Evolutionary conservation across 352 stramenopile species (phyloP), one percentile per base, ranked within the genome.

Genomic region (Pythium biforme): DNA sequence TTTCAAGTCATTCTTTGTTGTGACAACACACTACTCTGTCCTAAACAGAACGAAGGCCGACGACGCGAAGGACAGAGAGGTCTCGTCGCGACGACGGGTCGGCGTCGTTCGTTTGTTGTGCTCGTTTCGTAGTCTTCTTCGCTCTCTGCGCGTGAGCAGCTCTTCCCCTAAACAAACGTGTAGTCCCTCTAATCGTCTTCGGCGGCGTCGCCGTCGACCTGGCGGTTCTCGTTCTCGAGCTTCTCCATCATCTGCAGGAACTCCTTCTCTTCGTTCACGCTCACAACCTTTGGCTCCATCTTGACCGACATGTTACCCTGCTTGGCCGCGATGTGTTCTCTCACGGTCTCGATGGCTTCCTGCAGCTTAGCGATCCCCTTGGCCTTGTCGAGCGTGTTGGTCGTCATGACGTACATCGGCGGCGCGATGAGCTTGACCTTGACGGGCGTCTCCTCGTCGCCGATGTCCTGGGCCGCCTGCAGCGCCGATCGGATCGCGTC

Each of bases 391-490:
- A 99, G 72, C 50, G 97, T 98, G 77, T 96, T 99, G 48, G 97
- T 99, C 26, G 92, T 98, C 79, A 99, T 97, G 51, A 99, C 97
- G 77, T 99, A 99, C 79, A 99, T 98, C 15, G 98, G 98, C 29
- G 97, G 97, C 34, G 97, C 97, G 73, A 99, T 99, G 23, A 99
- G 84, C 76, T 98, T 99, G 55, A 99, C 98, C 81, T 99, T 97
- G 56, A 99, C 96, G 0, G 89, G 90, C 27, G 94, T 91, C 17
- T 97, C 90, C 40, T 98, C 90, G 41, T 83, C 92, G 50, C 89
- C 88, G 26, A 89, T 60, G 31, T 75, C 75, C 70, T 98, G 84
- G 25, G 72, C 90, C n/a, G 84, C 86, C 62, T 98, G 92, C 40
- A 99, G 83, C 20, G 97, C 97, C 55, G 96, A 96, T 23, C 96